A percentile compares a stretch with the other conserved stretches of the same genome.
phyloP scores from a whole-genome alignment of 495 filamentous ascomycete genomes.

The Penicillium crystallinum region DNA sequence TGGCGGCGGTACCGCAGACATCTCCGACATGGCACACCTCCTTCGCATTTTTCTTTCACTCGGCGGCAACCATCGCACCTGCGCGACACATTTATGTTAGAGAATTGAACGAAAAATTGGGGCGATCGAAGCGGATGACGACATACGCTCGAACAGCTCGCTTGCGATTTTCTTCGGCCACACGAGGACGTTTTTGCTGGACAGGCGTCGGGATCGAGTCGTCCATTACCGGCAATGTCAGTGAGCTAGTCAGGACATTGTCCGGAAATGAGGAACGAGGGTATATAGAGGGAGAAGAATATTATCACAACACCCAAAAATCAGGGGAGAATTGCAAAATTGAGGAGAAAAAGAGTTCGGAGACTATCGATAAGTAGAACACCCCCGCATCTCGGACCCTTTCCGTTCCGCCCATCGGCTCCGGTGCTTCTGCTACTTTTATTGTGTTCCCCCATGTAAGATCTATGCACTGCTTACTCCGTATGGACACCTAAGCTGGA shows the following conservation, averaged over 20 bases:
- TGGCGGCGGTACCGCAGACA: slow-evolving; percentile 45
- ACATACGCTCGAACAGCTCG: slow-evolving; percentile 44
- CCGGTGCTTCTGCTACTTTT: background rate
- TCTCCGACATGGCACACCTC: slow-evolving; percentile 46
- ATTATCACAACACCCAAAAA: background rate
- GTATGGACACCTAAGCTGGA: no score
- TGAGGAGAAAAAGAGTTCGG: slow-evolving; percentile 10
- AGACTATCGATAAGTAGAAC: background rate
- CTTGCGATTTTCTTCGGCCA: slow-evolving; percentile 47
- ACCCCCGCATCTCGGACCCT: background rate
- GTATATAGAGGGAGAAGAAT: background rate
- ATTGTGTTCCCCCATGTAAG: no score
- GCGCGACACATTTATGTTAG: slow-evolving; percentile 11
- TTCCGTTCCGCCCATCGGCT: background rate
- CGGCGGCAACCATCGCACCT: slow-evolving; percentile 47
- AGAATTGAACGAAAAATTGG: background rate
- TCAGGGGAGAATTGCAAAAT: background rate
- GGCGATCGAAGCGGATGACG: background rate
- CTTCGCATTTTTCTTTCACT: slow-evolving; percentile 50
- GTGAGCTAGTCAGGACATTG: slow-evolving; percentile 22
- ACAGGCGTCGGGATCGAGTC: slow-evolving; percentile 21
- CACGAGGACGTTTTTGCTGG: slow-evolving; percentile 42
- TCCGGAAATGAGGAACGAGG: slow-evolving; percentile 3
- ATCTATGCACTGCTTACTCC: no score
- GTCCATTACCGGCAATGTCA: slow-evolving; percentile 22